phyloP scores from a whole-genome alignment of 1,284 basidiomycete species.

The Naganishia liquefaciens region DNA sequence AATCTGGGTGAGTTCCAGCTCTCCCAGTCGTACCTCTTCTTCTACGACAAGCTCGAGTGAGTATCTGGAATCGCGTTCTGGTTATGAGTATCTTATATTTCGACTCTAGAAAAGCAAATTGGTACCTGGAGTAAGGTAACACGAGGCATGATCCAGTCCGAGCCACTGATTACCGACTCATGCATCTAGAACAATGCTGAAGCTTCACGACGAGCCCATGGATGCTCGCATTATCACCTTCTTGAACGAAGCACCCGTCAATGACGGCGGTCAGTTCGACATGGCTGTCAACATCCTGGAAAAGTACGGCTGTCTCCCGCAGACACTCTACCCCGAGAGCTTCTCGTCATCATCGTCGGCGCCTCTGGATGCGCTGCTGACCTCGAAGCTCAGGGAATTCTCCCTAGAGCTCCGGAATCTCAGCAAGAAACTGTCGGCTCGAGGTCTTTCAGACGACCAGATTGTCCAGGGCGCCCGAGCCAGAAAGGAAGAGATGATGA shows the following conservation, averaged over 20 bases:
- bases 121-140: slow-evolving; percentile 71
- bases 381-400: slow-evolving; percentile 87
- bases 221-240: slow-evolving; percentile 79
- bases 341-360: slow-evolving; percentile 73
- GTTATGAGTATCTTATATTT: not conserved
- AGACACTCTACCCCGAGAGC: slow-evolving; percentile 80
- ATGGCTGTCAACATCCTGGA: slow-evolving; percentile 85
- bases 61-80: not conserved
- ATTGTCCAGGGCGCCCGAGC: slow-evolving; percentile 45
- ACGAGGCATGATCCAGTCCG: not conserved
- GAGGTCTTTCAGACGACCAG: slow-evolving; percentile 25
- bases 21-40: slow-evolving; percentile 84
- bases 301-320: slow-evolving; percentile 82
- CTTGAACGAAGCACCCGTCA: slow-evolving; percentile 74
- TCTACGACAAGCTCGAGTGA: slow-evolving; percentile 86
- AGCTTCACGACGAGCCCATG: slow-evolving; percentile 75
- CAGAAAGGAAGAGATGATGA: slow-evolving; percentile 80
- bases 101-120: slow-evolving; percentile 70
- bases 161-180: not conserved
- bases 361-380: slow-evolving; percentile 75
- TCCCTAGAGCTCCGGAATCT: slow-evolving; percentile 71
- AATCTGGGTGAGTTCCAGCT: slow-evolving; percentile 84
- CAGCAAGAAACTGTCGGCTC: slow-evolving; percentile 2
- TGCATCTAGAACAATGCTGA: slow-evolving; percentile 62
- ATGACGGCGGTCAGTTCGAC: slow-evolving; percentile 93